A percentile compares a stretch with the other conserved stretches of the same genome.
Evolutionary conservation across 2,329 filamentous ascomycete genomes (phyloP).

Genomic region (Monilinia polystroma): DNA sequence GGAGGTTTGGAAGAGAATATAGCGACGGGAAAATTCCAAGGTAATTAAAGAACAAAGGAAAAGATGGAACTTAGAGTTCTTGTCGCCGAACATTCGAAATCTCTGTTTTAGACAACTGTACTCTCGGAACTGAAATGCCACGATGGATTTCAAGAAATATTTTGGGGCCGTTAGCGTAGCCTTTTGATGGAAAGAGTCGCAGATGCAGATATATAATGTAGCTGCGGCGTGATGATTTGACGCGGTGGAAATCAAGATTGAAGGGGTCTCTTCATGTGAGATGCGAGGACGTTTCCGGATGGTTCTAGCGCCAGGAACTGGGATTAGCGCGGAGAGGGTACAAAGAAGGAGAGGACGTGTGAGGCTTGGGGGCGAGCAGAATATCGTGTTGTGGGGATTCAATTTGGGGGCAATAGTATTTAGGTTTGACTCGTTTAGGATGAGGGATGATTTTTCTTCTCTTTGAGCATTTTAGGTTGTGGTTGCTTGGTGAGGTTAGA

Average conservation of each 20-base stretch:
- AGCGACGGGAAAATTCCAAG: not conserved
- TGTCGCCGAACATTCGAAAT: not conserved
- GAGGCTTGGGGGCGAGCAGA: not conserved
- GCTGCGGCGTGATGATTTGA: not conserved
- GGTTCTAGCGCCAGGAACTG: constrained; percentile 2
- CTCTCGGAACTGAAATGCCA: not conserved
- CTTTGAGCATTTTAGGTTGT: not conserved
- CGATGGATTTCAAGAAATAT: not conserved
- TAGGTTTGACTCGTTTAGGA: not conserved
- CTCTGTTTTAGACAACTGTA: not conserved
- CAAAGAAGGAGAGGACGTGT: not conserved
- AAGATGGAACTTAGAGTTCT: not conserved
- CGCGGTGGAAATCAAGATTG: not conserved
- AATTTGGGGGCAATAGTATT: not conserved
- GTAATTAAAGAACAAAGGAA: not conserved
- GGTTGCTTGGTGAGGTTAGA: not conserved
- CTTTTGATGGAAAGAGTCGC: not conserved
- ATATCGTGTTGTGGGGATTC: not conserved
- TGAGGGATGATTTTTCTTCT: not conserved
- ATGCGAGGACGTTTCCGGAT: not conserved
- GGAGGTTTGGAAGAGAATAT: not conserved
- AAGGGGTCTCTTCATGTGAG: not conserved
- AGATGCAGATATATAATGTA: not conserved
- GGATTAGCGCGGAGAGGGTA: not conserved
- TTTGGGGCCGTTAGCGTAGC: not conserved